A percentile compares a stretch with the other conserved stretches of the same genome.
Conservation (phyloP, 2,329 filamentous ascomycete species). For the Lachnellula subtilissima region DNA sequence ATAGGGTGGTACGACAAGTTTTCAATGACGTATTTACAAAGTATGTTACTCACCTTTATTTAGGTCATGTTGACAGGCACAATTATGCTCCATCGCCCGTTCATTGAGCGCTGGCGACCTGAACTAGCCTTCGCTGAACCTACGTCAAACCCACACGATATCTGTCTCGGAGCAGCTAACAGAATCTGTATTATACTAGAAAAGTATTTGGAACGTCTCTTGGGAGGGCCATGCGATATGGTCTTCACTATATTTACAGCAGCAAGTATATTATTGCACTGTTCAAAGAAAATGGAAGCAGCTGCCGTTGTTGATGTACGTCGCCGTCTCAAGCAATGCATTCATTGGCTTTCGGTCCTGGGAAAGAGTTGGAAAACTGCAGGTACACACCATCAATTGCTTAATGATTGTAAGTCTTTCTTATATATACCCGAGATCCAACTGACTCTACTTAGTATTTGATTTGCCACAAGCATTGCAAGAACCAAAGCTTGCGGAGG, state of each 20-base stretch:
- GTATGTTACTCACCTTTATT: neutral
- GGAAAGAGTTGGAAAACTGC: slow-evolving; percentile 31
- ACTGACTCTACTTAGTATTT: slow-evolving; percentile 14
- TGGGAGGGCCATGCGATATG: slow-evolving; percentile 29
- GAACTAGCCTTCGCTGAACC: slow-evolving; percentile 11
- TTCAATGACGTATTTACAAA: neutral
- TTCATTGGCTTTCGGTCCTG: slow-evolving; percentile 29
- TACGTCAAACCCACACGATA: slow-evolving; percentile 14
- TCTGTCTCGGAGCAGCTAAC: slow-evolving; percentile 27
- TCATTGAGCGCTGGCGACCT: slow-evolving; percentile 23
- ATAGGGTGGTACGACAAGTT: slow-evolving; percentile 20
- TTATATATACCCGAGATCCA: neutral
- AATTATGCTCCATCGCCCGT: slow-evolving; percentile 29
- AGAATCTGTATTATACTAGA: slow-evolving; percentile 28
- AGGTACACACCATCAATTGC: slow-evolving; percentile 25
- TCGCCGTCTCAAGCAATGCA: slow-evolving; percentile 25
- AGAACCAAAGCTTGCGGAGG: neutral
- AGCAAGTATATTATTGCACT: slow-evolving; percentile 26
- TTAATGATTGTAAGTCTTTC: slow-evolving; percentile 25
- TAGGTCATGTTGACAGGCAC: slow-evolving; percentile 26
- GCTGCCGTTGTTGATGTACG: slow-evolving; percentile 13
- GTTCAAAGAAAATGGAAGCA: slow-evolving; percentile 16
- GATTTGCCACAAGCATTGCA: slow-evolving; percentile 16
- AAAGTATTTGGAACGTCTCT: slow-evolving; percentile 25
- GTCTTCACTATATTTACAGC: slow-evolving; percentile 30